A percentile compares a stretch with the other conserved stretches of the same genome.
Evolutionary conservation across 1,284 basidiomycete species (phyloP).

Genomic region (Chiua sp.): DNA sequence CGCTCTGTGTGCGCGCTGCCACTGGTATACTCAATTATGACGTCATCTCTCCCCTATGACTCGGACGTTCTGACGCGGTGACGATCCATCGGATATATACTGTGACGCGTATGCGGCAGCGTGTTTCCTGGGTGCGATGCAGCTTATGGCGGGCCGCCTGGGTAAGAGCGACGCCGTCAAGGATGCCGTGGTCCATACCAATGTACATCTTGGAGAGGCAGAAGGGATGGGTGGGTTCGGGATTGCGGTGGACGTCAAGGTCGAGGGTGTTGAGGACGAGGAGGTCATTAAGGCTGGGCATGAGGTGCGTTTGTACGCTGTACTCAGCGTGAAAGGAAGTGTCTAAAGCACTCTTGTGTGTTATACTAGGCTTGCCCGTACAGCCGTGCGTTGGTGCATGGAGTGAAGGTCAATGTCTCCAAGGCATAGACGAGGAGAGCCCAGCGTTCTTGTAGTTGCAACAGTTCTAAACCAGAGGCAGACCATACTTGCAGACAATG

Average conservation of each 20-base stretch:
- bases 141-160: conserved; percentile 55
- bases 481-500: background rate
- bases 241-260: conserved; percentile 67
- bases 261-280: conserved; percentile 71
- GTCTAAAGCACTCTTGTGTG: background rate
- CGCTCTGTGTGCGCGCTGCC: background rate
- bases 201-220: conserved; percentile 64
- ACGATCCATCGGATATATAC: too few relatives aligned
- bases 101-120: conserved; percentile 42
- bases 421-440: conserved; percentile 46
- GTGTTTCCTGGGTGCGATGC: conserved; percentile 72
- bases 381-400: conserved; percentile 64
- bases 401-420: conserved; percentile 60
- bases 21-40: too few relatives aligned
- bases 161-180: conserved; percentile 62
- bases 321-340: background rate
- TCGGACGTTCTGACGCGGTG: too few relatives aligned
- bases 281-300: conserved; percentile 68
- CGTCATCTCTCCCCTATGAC: too few relatives aligned
- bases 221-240: conserved; percentile 64
- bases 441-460: background rate
- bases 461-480: too few relatives aligned
- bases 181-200: conserved; percentile 62
- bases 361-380: conserved; percentile 67
- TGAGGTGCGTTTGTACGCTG: conserved; percentile 49